Evolutionary conservation across 2,329 filamentous ascomycete genomes (phyloP).

Genomic region (Didymella glomerata): DNA sequence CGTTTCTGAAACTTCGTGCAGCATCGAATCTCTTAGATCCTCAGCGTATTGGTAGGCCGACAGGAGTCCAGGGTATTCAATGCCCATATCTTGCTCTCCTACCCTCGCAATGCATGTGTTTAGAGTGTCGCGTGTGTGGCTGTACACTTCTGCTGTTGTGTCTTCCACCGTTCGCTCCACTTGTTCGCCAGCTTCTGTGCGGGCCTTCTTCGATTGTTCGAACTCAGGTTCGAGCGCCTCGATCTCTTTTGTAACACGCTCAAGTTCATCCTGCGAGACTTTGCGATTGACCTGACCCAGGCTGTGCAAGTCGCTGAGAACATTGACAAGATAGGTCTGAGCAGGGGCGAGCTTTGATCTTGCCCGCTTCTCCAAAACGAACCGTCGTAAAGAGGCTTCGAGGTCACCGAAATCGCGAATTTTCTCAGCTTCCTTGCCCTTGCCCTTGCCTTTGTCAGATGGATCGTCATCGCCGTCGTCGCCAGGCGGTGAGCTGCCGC

Average conservation of each 20-base stretch:
- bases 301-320: constrained; percentile 84
- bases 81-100: constrained; percentile 78
- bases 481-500: constrained; percentile 45
- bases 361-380: constrained; percentile 94
- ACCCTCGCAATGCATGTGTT: constrained; percentile 78
- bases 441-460: constrained; percentile 61
- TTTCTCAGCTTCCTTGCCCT: constrained; percentile 78
- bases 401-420: constrained; percentile 88
- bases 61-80: constrained; percentile 86
- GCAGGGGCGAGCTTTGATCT: constrained; percentile 95
- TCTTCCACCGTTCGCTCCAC: constrained; percentile 84
- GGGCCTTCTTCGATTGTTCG: constrained; percentile 82
- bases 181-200: constrained; percentile 79
- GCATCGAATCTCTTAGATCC: constrained; percentile 89
- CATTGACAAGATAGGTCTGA: constrained; percentile 93
- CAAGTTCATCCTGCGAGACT: constrained; percentile 83
- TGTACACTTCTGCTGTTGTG: constrained; percentile 85
- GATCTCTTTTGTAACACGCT: constrained; percentile 82
- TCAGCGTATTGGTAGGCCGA: constrained; percentile 91
- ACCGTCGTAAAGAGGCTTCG: constrained; percentile 86
- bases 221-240: constrained; percentile 83
- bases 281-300: constrained; percentile 88
- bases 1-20: constrained; percentile 82
- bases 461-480: constrained; percentile 54
- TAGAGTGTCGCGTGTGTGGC: constrained; percentile 79